These are phyloP conservation scores for Pseudohalonectria lignicola DNA, from an alignment of 2,329 filamentous ascomycete species.

Conservation along the genomic window DNA sequence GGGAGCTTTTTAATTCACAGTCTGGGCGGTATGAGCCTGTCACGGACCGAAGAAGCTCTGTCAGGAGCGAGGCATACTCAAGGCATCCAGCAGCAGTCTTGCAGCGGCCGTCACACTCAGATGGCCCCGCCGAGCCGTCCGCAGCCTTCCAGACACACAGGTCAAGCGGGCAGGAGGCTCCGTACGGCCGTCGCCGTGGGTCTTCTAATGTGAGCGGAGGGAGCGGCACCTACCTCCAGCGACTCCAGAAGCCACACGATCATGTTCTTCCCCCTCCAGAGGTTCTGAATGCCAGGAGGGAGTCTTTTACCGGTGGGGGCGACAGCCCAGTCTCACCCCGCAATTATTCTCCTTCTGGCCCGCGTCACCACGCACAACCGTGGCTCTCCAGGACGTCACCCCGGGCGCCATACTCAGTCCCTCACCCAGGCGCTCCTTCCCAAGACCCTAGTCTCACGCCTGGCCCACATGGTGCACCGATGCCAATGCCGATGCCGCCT, in stretches of 20 bases:
- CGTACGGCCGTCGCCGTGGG: slow-evolving; percentile 66
- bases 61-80: slow-evolving; percentile 53
- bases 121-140: slow-evolving; percentile 62
- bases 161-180: slow-evolving; percentile 50
- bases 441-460: too few relatives aligned
- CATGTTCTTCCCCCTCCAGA: slow-evolving; percentile 29
- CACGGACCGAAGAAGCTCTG: slow-evolving; percentile 60
- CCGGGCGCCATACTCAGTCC: not conserved
- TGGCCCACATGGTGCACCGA: too few relatives aligned
- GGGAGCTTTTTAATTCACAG: slow-evolving; percentile 90
- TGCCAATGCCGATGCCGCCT: too few relatives aligned
- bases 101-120: slow-evolving; percentile 57
- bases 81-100: slow-evolving; percentile 63
- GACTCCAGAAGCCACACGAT: slow-evolving; percentile 34
- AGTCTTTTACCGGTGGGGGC: slow-evolving; percentile 36
- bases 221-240: slow-evolving; percentile 58
- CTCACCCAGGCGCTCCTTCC: slow-evolving; percentile 9
- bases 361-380: slow-evolving; percentile 24
- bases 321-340: slow-evolving; percentile 40
- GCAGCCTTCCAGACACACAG: slow-evolving; percentile 75
- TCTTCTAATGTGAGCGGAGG: slow-evolving; percentile 89
- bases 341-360: slow-evolving; percentile 25
- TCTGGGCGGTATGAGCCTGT: slow-evolving; percentile 90
- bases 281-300: slow-evolving; percentile 29
- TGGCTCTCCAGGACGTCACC: slow-evolving; percentile 24